A percentile compares a stretch with the other conserved stretches of the same genome.
These are phyloP conservation scores for Rhizoctonia solani DNA, from an alignment of 1,284 basidiomycete species.

Conservation along the genomic window DNA sequence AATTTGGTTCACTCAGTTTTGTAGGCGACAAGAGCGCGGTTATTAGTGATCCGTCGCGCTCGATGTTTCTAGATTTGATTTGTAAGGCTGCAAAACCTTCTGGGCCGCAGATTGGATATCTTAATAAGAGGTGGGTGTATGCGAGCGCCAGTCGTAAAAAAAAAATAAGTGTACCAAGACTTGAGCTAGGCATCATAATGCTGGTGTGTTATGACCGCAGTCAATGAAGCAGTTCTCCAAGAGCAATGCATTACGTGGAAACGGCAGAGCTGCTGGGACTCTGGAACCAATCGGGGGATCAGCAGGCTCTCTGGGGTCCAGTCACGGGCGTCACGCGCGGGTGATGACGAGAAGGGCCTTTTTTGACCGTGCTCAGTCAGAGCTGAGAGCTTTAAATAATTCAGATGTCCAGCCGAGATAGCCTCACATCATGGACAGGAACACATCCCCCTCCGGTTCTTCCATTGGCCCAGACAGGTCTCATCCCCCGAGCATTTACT, in stretches of 20 bases:
- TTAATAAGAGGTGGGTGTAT: no score
- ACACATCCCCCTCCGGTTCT: conserved; percentile 7
- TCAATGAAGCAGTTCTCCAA: not conserved
- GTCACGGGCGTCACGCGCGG: conserved; percentile 14
- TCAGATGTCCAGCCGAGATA: not conserved
- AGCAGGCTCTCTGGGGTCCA: not conserved
- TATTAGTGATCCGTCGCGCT: no score
- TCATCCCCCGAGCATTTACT: not conserved
- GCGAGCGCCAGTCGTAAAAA: no score
- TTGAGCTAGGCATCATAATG: no score
- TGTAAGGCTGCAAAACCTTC: no score
- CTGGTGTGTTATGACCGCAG: not conserved
- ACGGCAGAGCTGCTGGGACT: not conserved
- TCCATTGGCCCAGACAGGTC: conserved; percentile 26
- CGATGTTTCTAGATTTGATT: no score
- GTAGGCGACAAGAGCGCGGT: no score
- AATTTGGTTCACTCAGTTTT: no score
- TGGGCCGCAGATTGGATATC: no score
- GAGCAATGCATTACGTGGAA: not conserved
- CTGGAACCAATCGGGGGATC: conserved; percentile 1
- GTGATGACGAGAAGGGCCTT: conserved; percentile 8
- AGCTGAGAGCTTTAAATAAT: conserved; percentile 17
- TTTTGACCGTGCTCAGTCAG: not conserved
- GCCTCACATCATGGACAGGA: conserved; percentile 25
- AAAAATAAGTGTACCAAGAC: no score